Percentiles rank a stretch among this genome's conserved stretches.
These are phyloP conservation scores for Agaricus subrufescens DNA, from an alignment of 768 basidiomycete species.

Conservation along the genomic window DNA sequence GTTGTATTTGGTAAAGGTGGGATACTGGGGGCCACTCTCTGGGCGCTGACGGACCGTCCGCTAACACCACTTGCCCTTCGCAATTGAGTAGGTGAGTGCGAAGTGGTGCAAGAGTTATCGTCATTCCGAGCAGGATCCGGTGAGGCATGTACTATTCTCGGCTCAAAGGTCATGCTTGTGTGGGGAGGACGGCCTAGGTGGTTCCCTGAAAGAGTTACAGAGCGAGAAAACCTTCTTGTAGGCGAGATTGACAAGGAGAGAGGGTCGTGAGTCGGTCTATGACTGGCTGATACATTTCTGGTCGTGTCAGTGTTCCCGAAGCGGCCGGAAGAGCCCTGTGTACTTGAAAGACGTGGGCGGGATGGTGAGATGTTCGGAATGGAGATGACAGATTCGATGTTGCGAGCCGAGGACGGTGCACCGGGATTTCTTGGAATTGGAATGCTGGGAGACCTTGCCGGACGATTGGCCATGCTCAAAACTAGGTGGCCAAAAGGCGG, in stretches of 20 bases:
- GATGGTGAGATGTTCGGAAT: constrained; percentile 46
- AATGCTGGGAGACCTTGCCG: constrained; percentile 62
- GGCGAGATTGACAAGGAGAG: constrained; percentile 23
- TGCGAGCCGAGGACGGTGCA: constrained; percentile 44
- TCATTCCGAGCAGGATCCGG: constrained; percentile 28
- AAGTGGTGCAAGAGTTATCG: constrained; percentile 41
- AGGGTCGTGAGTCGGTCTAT: constrained; percentile 5
- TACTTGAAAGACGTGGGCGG: constrained; percentile 34
- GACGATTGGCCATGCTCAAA: constrained; percentile 31
- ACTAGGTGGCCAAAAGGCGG: constrained; percentile 1
- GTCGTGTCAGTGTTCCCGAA: neutral
- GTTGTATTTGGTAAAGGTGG: constrained; percentile 23
- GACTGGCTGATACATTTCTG: constrained; percentile 5
- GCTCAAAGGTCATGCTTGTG: constrained; percentile 42
- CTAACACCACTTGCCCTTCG: constrained; percentile 19
- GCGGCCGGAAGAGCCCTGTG: constrained; percentile 16
- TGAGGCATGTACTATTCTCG: constrained; percentile 63
- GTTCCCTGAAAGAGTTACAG: constrained; percentile 20
- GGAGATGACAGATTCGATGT: constrained; percentile 63
- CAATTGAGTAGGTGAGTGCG: constrained; percentile 23
- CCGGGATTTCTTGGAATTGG: constrained; percentile 53
- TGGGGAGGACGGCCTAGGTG: constrained; percentile 22
- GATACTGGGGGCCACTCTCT: constrained; percentile 23
- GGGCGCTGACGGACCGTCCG: constrained; percentile 14
- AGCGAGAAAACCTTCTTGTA: constrained; percentile 39